Evolutionary conservation across 208 protist genomes (phyloP).

Genomic region (Willaertia magna): DNA sequence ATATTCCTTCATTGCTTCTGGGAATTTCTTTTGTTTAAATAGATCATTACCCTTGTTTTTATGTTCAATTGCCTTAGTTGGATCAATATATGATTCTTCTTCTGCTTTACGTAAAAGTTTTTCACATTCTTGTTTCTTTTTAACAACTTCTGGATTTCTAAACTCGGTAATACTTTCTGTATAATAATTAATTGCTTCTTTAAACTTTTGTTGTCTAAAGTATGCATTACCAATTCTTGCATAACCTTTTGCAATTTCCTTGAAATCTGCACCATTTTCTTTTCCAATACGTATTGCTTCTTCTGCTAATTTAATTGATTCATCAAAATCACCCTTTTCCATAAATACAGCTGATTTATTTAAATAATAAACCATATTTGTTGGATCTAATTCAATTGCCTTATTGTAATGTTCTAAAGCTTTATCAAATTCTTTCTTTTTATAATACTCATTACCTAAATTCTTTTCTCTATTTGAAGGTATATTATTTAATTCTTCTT

Average conservation of each 20-base stretch:
- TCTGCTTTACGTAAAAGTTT: slow-evolving; percentile 13
- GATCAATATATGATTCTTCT: slow-evolving; percentile 74
- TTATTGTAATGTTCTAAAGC: slow-evolving; percentile 28
- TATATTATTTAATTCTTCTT: background rate
- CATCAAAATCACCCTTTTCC: slow-evolving; percentile 76
- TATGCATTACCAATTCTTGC: slow-evolving; percentile 49
- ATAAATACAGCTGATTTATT: slow-evolving; percentile 70
- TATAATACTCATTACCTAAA: slow-evolving; percentile 43
- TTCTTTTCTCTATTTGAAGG: slow-evolving; percentile 16
- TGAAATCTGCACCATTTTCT: slow-evolving; percentile 65
- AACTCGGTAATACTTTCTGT: slow-evolving; percentile 42
- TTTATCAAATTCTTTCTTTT: slow-evolving; percentile 46
- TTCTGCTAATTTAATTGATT: slow-evolving; percentile 71
- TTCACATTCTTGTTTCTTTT: slow-evolving; percentile 57
- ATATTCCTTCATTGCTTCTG: slow-evolving; percentile 78
- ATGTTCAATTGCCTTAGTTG: slow-evolving; percentile 64
- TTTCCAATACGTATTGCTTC: slow-evolving; percentile 44
- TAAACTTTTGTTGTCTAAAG: slow-evolving; percentile 60
- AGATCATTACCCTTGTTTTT: slow-evolving; percentile 83
- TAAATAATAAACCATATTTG: slow-evolving; percentile 18
- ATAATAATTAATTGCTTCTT: slow-evolving; percentile 68
- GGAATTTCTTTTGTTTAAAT: slow-evolving; percentile 85
- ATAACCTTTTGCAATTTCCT: slow-evolving; percentile 53
- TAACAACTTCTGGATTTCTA: slow-evolving; percentile 45
- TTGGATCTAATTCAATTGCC: slow-evolving; percentile 25